Conservation (phyloP, 2,329 filamentous ascomycete genomes). For the Claviceps maximensis region DNA sequence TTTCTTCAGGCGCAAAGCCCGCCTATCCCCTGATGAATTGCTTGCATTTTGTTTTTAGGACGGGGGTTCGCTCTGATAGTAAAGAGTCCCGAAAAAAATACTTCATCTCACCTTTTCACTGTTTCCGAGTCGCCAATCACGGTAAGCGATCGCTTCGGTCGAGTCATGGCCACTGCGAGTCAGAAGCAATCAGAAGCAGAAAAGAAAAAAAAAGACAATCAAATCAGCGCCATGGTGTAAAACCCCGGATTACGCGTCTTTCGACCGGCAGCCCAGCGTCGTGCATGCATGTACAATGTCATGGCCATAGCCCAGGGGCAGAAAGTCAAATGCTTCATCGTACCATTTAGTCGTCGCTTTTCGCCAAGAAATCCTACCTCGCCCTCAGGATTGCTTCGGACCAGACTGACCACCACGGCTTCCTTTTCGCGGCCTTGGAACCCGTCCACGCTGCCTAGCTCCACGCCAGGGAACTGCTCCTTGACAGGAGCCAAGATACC, state of each 20-base stretch:
- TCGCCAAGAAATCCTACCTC: slow-evolving; percentile 92
- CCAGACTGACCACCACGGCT: slow-evolving; percentile 83
- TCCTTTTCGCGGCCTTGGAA: slow-evolving; percentile 98
- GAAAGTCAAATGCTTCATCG: slow-evolving; percentile 14
- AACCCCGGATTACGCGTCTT: background rate
- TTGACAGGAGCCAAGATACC: slow-evolving; percentile 69
- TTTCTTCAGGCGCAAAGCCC: too few species aligned
- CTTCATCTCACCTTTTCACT: slow-evolving; percentile 58
- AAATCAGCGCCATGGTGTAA: background rate
- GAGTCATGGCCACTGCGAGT: slow-evolving; percentile 86
- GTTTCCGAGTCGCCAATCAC: slow-evolving; percentile 93
- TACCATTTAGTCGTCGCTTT: slow-evolving; percentile 84
- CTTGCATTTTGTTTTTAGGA: too few species aligned
- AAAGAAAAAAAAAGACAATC: too few species aligned
- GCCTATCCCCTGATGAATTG: background rate
- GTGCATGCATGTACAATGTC: background rate
- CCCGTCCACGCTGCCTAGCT: slow-evolving; percentile 92
- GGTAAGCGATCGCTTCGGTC: slow-evolving; percentile 78
- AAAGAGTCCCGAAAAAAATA: too few species aligned
- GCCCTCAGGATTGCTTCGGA: slow-evolving; percentile 72
- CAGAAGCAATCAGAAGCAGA: background rate
- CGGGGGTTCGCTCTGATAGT: too few species aligned
- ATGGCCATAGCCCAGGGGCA: too few species aligned
- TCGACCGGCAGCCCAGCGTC: background rate
- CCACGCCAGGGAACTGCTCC: slow-evolving; percentile 68